Base-by-base conservation (phyloP, 169 alveolate species). In the Eimeria praecox region DNA sequence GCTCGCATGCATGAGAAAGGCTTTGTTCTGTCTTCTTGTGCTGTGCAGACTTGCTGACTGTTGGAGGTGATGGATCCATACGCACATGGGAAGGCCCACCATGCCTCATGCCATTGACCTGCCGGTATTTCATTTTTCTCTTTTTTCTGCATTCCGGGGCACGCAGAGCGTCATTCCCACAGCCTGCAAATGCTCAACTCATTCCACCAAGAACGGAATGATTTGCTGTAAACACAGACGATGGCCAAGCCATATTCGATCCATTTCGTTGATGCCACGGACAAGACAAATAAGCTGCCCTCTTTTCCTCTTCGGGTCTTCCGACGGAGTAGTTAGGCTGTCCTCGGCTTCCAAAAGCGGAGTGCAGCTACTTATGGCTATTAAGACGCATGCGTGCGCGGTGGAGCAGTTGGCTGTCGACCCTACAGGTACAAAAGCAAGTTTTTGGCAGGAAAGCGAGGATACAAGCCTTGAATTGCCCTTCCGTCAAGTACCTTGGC, bases 61-160 rank as follows among this genome's bases (percentile, higher is more conserved):
- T 62, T 62, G 93, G 93, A 40, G 64, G 64, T 54, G 93, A 87
- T 46, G 93, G 82, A 33, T 87, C 93, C 38, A 10, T 62, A 62
- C 93, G 93, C 42, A 40, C 82, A 18, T 87, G 93, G 93, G 80
- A 20, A 62, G 42, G 93, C 82, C 83, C 93, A 6, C 93, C 93
- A 8, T 87, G 93, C 42, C 93, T 22, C 56, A 62, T 24, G 93
- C 64, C 93, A 38, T 10, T 62, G 93, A 62, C 93, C 56, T 59
- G 59, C 93, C 78, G 93, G 93, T 87, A 87, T 16, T 33, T 42
- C 59, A n/a, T 62, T 40, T 62, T 59, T 9, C 38, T 54, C 77
- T 59, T 1, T 18, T 38, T n/a, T 24, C 75, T n/a, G 54, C 30
- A 35, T n/a, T 8, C 40, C 42, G 44, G 1, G 27, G 44, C 46